Conservation (phyloP, 2,329 filamentous ascomycete species). For the Colletotrichum sojae region DNA sequence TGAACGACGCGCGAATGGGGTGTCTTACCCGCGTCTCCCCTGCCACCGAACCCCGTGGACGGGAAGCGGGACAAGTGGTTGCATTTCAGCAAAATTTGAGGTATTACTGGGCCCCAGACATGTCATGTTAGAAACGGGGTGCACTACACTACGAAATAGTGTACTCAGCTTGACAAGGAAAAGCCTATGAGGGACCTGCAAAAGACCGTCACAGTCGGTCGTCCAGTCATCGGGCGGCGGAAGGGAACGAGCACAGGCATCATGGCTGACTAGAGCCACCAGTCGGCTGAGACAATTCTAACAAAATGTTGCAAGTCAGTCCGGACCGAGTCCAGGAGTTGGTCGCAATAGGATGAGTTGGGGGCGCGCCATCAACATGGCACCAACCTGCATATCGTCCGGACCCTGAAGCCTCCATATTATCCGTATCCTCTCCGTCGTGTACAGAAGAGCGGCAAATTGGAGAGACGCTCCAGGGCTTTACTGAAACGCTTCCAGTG, state of each 20-base stretch:
- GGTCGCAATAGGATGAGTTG: conserved; percentile 13
- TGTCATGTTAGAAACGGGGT: conserved; percentile 32
- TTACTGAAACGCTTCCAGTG: conserved; percentile 7
- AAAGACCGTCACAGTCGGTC: conserved; percentile 19
- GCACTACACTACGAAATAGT: background rate
- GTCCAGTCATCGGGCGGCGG: conserved; percentile 29
- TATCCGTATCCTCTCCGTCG: too few relatives aligned
- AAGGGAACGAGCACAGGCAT: conserved; percentile 6
- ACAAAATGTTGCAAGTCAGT: conserved; percentile 8
- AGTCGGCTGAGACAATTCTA: conserved; percentile 8
- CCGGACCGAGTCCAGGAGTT: conserved; percentile 19
- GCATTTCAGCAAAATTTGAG: conserved; percentile 28
- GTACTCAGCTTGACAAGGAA: conserved; percentile 21
- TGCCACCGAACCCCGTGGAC: conserved; percentile 17
- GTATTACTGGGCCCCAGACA: conserved; percentile 16
- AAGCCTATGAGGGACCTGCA: conserved; percentile 19
- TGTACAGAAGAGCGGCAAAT: conserved; percentile 4
- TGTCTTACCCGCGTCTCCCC: conserved; percentile 38
- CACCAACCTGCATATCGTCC: conserved; percentile 8
- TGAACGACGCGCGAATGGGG: conserved; percentile 26
- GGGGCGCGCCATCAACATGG: background rate
- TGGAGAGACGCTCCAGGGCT: background rate
- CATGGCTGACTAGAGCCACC: conserved; percentile 18
- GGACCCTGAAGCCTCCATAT: background rate
- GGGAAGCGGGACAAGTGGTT: conserved; percentile 23